These are phyloP conservation scores for Pittosporum tobira DNA, from an alignment of 129 eudicot species.

Conservation along the genomic window DNA sequence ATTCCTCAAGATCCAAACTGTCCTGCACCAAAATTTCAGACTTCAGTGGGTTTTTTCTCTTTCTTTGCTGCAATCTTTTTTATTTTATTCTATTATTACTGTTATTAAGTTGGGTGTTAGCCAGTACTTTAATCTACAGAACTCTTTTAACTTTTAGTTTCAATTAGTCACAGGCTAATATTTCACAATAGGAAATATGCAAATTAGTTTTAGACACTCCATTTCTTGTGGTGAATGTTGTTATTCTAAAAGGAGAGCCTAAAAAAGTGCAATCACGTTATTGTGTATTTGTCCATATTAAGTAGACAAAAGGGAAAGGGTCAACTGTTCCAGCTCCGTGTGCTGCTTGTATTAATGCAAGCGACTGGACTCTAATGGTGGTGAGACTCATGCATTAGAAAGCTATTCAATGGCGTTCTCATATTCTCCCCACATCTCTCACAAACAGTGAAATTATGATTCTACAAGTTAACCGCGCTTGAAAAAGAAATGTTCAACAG, in stretches of 20 bases:
- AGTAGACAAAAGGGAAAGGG: neutral
- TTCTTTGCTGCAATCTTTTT: neutral
- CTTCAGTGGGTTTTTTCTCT: neutral
- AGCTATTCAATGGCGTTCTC: neutral
- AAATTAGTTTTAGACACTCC: neutral
- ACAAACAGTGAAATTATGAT: neutral
- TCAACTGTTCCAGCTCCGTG: neutral
- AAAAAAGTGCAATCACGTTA: slow-evolving; percentile 4
- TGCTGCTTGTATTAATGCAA: neutral
- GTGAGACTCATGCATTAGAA: neutral
- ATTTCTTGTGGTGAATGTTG: neutral
- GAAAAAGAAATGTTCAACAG: neutral
- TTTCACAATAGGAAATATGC: no score
- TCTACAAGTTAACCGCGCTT: neutral
- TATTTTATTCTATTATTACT: no score
- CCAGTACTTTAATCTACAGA: neutral
- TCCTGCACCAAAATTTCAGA: slow-evolving; percentile 4
- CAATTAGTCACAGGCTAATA: no score
- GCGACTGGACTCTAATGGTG: neutral
- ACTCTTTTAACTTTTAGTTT: no score
- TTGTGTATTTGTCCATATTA: slow-evolving; percentile 1
- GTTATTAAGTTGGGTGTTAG: no score
- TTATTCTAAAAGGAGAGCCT: neutral
- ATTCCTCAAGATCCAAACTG: slow-evolving; percentile 3
- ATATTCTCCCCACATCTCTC: neutral